These are phyloP conservation scores for Cutaneotrichosporon mucoides DNA, from an alignment of 1,284 basidiomycete genomes.

Conservation along the genomic window DNA sequence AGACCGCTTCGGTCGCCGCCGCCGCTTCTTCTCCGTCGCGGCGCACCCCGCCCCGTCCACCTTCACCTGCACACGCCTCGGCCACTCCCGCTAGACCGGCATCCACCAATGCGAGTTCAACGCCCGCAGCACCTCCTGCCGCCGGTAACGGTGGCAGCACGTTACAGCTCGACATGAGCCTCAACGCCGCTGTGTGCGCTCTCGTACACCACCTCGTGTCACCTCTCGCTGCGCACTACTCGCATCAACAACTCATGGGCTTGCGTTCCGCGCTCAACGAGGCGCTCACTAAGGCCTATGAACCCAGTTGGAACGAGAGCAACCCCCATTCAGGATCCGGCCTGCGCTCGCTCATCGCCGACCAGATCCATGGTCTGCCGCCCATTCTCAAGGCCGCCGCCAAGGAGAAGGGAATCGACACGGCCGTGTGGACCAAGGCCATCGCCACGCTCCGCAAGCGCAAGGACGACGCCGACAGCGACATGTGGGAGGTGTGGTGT, in stretches of 20 bases:
- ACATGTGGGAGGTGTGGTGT: slow-evolving; percentile 49
- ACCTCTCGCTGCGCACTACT: slow-evolving; percentile 35
- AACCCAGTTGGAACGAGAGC: slow-evolving; percentile 38
- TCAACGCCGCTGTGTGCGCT: slow-evolving; percentile 36
- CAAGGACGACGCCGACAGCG: slow-evolving; percentile 21
- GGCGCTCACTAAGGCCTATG: slow-evolving; percentile 23
- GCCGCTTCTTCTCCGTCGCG: background rate
- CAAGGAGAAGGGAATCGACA: slow-evolving; percentile 27
- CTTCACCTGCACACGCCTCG: background rate
- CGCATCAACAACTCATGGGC: slow-evolving; percentile 27
- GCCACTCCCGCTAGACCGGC: too few species aligned
- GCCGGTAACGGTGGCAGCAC: background rate
- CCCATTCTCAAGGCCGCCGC: slow-evolving; percentile 31
- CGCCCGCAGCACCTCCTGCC: background rate
- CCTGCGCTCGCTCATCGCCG: slow-evolving; percentile 41
- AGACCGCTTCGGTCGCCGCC: background rate
- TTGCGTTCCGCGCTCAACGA: slow-evolving; percentile 30
- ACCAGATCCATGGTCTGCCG: slow-evolving; percentile 33
- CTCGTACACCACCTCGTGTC: slow-evolving; percentile 39
- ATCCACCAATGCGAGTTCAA: too few species aligned
- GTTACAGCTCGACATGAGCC: slow-evolving; percentile 27
- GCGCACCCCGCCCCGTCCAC: background rate
- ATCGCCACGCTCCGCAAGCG: slow-evolving; percentile 23
- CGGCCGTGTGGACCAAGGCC: slow-evolving; percentile 30
- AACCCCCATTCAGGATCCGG: slow-evolving; percentile 40